Evolutionary conservation across 345 rosid species (phyloP), one percentile per base, ranked within the genome.

Genomic region (Cardiospermum halicacabum): DNA sequence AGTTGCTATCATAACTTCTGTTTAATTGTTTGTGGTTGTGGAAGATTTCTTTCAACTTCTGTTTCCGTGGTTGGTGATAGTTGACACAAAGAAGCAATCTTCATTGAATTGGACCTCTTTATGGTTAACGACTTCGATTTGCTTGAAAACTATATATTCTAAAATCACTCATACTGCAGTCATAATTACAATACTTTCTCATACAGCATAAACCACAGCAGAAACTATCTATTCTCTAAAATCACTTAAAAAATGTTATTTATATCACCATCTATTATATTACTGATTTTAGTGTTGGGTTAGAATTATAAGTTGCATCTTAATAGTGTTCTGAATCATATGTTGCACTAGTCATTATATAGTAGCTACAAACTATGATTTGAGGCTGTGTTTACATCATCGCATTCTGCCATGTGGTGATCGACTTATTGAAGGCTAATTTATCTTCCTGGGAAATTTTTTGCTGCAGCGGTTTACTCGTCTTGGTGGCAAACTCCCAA

Each of bases 401-500:
- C 11, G 26, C 65, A 5, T 31, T 18, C 3, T 10, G 26, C 2
- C 7, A 39, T 16, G 37, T 59, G 28, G 49, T 47, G 34, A 26
- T 36, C 34, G 0, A 70, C 21, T 18, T 6, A 16, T 8, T 25
- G 71, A 60, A 53, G 15, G 34, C 40, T 66, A 34, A 31, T 74
- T 27, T 39, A 50, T 42, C 6, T 16, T 30, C 58, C 62, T 56
- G 58, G 47, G 11, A 45, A 53, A 30, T 69, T 65, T 53, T 13
- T 61, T 61, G 49, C 77, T 58, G n/a, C 83, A 94, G 99, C 90
- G 97, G 58, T 94, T 94, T 75, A 94, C 99, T 74, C 90, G 96
- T 55, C 78, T 94, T 15, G 99, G 99, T 8, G 99, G 99, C 58
- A 94, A 94, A 84, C 96, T 94, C 19, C 99, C 99, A 9, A 94